Base-by-base conservation (phyloP, 306 rosid species). In the Vicia sativa region DNA sequence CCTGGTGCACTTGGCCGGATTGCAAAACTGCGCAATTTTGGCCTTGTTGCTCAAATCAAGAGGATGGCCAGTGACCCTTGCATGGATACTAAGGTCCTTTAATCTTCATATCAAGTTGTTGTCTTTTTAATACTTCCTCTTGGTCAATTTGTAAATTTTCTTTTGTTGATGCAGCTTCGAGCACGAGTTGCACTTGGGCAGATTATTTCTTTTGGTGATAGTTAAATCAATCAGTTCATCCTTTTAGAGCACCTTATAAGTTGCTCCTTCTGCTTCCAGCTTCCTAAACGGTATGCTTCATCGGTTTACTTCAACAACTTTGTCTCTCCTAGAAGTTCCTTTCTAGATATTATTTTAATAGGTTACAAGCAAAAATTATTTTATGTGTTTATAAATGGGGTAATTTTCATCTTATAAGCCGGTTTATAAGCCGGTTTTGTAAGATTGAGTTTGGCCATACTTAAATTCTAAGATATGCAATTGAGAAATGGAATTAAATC, bases 41-140 rank as follows among this genome's bases (percentile, higher is more conserved):
- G 91, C 77, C 57, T 87, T 78, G 77, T 90, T 80, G 80, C 88
- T 75, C 96, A 82, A 79, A 28, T 86, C 79, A 85, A 87, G 80
- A 82, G 72, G 78, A 85, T 90, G 95, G 78, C 11, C 86, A 80
- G 78, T 72, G 96, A 90, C 81, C 77, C 91, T 62, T 87, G 87
- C 75, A 70, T 75, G 76, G 96, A 90, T 53, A 91, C 86, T 19
- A 85, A 87, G 96, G 95, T 90, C 44, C 45, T 63, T 74, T 37
- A 49, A 72, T 72, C 66, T 25, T 41, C 48, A 46, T 46, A 11
- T 38, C 46, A 68, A 45, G 11, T 53, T 76, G 26, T 31, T 67
- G 28, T 25, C 53, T 28, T 45, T 42, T 62, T 37, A 14, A 15
- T 52, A 14, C 59, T 53, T 48, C 7, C 13, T 52, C 60, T 60